phyloP scores from a whole-genome alignment of 2,329 filamentous ascomycete species.

The Colletotrichum sp. region DNA sequence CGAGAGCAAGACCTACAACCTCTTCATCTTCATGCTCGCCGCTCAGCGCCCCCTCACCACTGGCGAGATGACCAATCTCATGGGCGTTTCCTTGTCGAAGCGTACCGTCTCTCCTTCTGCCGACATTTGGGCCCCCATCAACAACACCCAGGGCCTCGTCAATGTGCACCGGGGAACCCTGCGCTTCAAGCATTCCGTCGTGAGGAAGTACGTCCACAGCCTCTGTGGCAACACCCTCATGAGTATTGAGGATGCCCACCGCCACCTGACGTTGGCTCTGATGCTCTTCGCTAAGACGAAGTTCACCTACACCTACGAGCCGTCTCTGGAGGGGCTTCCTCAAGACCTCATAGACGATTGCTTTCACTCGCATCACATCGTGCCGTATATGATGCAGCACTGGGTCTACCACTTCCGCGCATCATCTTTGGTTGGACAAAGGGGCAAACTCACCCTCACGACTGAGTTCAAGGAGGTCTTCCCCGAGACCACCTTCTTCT shows the following conservation, averaged over 20 bases:
- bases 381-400: constrained; percentile 38
- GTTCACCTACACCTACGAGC: constrained; percentile 27
- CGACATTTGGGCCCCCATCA: constrained; percentile 19
- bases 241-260: constrained; percentile 36
- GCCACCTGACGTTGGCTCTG: constrained; percentile 35
- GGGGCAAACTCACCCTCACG: constrained; percentile 32
- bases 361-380: constrained; percentile 31
- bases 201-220: constrained; percentile 33
- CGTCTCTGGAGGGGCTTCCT: constrained; percentile 30
- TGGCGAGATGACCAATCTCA: constrained; percentile 35
- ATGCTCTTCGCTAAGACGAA: constrained; percentile 38
- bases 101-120: constrained; percentile 22
- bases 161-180: constrained; percentile 36
- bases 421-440: constrained; percentile 32
- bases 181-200: constrained; percentile 41
- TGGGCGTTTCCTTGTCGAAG: constrained; percentile 30
- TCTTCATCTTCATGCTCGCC: constrained; percentile 40
- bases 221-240: constrained; percentile 39
- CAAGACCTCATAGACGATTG: constrained; percentile 28
- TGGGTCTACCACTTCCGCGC: constrained; percentile 41
- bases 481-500: constrained; percentile 39
- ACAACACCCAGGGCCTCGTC: constrained; percentile 29
- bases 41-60: constrained; percentile 35
- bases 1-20: constrained; percentile 25
- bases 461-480: constrained; percentile 39